Evolutionary conservation across 441 rosid species (phyloP).

Genomic region (Dalechampia spathulata): DNA sequence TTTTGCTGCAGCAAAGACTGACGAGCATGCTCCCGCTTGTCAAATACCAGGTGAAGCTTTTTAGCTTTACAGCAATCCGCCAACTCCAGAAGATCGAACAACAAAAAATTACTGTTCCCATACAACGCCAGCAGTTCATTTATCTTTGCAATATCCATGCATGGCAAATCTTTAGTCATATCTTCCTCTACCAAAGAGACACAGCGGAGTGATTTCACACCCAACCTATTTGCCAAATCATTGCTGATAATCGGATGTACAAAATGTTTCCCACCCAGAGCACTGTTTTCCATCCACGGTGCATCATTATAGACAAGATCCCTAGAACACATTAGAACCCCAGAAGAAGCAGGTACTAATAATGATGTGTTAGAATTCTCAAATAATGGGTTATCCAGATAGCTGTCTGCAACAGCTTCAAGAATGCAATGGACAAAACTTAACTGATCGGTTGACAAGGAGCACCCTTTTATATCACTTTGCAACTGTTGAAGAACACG

Average conservation of each 20-base stretch:
- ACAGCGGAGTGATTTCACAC: constrained; percentile 84
- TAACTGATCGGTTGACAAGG: constrained; percentile 67
- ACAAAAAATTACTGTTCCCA: constrained; percentile 75
- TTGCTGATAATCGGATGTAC: constrained; percentile 77
- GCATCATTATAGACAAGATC: constrained; percentile 97
- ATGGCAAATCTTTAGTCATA: constrained; percentile 85
- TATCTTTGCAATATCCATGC: constrained; percentile 85
- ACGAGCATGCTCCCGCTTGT: constrained; percentile 90
- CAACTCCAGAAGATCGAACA: constrained; percentile 95
- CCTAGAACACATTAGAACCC: constrained; percentile 52
- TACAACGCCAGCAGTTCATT: constrained; percentile 69
- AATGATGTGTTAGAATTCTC: constrained; percentile 50
- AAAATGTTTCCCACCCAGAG: constrained; percentile 65
- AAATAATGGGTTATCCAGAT: constrained; percentile 41
- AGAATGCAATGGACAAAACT: constrained; percentile 76
- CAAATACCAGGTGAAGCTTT: constrained; percentile 72
- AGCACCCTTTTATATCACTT: constrained; percentile 55
- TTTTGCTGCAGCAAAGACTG: constrained; percentile 93
- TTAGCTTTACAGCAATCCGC: constrained; percentile 96
- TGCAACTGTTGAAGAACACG: constrained; percentile 67
- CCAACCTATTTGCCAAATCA: constrained; percentile 83
- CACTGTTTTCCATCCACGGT: constrained; percentile 89
- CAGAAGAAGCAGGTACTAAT: constrained; percentile 73
- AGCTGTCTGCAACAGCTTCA: constrained; percentile 85
- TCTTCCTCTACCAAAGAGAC: constrained; percentile 82